A percentile compares a stretch with the other conserved stretches of the same genome.
Conservation (phyloP, 1,284 basidiomycete species). For the Ceratorhiza oryzae-sativae region DNA sequence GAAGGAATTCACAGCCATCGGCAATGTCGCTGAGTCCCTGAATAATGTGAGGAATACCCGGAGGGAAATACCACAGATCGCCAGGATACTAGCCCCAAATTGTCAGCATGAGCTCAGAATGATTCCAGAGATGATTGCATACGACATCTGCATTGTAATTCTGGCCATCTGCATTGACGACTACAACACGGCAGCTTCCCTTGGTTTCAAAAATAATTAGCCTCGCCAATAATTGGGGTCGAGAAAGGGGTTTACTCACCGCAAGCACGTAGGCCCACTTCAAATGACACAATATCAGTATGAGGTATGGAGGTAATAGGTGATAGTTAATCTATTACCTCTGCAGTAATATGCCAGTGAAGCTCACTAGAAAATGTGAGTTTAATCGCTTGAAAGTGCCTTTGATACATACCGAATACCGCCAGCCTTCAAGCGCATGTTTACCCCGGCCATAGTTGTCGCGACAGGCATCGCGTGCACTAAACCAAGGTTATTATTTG, state of each 20-base stretch:
- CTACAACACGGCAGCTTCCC: slow-evolving; percentile 68
- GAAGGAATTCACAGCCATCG: slow-evolving; percentile 71
- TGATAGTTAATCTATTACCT: background rate
- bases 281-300: background rate
- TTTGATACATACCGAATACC: slow-evolving; percentile 62
- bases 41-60: slow-evolving; percentile 69
- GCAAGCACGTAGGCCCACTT: slow-evolving; percentile 73
- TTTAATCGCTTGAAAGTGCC: background rate
- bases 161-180: slow-evolving; percentile 66
- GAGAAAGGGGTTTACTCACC: slow-evolving; percentile 13
- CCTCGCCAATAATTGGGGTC: background rate
- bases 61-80: slow-evolving; percentile 66
- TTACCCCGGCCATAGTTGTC: slow-evolving; percentile 67
- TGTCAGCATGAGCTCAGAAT: background rate
- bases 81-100: slow-evolving; percentile 28
- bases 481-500: slow-evolving; percentile 44
- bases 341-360: slow-evolving; percentile 46
- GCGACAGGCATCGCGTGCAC: slow-evolving; percentile 65
- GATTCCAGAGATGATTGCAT: slow-evolving; percentile 44
- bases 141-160: slow-evolving; percentile 68
- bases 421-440: slow-evolving; percentile 72
- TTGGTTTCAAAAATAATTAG: slow-evolving; percentile 45
- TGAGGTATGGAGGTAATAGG: background rate
- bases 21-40: slow-evolving; percentile 66
- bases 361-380: slow-evolving; percentile 4